These are phyloP conservation scores for Camelina laxa DNA, from an alignment of 345 rosid species.

Conservation along the genomic window DNA sequence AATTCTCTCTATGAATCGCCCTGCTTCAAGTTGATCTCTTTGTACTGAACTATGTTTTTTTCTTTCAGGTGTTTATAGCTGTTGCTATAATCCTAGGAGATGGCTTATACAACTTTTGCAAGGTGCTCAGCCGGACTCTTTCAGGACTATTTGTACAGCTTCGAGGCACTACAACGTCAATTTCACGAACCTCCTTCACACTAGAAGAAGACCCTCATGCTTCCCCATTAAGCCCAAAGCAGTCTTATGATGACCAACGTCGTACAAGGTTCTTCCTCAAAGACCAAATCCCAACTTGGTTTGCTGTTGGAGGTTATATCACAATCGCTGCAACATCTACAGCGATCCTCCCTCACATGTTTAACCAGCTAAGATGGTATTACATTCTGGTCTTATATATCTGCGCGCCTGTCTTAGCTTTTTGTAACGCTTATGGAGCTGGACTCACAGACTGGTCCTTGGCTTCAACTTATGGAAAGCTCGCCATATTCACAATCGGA, in stretches of 20 bases:
- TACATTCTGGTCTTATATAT: constrained; percentile 66
- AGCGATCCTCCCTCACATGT: constrained; percentile 61
- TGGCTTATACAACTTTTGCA: constrained; percentile 75
- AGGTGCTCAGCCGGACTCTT: constrained; percentile 66
- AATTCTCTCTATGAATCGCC: constrained; percentile 15
- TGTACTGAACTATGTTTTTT: not conserved
- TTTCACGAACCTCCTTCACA: constrained; percentile 36
- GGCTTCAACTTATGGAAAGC: constrained; percentile 83
- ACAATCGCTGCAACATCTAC: constrained; percentile 58
- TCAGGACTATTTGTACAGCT: constrained; percentile 56
- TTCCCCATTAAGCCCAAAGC: constrained; percentile 41
- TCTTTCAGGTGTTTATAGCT: constrained; percentile 69
- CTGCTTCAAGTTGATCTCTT: constrained; percentile 8
- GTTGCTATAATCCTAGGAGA: constrained; percentile 89
- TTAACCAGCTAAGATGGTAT: constrained; percentile 71
- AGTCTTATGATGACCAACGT: constrained; percentile 64
- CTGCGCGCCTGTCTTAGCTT: constrained; percentile 71
- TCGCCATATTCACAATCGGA: constrained; percentile 73
- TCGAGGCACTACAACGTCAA: constrained; percentile 35
- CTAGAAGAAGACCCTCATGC: constrained; percentile 52
- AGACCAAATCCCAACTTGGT: constrained; percentile 81
- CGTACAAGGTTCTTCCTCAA: constrained; percentile 69
- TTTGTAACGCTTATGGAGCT: constrained; percentile 84
- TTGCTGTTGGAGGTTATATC: constrained; percentile 61
- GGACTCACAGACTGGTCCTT: constrained; percentile 93